phyloP scores from a whole-genome alignment of 768 basidiomycete species.

The Hortiboletus campestris region DNA sequence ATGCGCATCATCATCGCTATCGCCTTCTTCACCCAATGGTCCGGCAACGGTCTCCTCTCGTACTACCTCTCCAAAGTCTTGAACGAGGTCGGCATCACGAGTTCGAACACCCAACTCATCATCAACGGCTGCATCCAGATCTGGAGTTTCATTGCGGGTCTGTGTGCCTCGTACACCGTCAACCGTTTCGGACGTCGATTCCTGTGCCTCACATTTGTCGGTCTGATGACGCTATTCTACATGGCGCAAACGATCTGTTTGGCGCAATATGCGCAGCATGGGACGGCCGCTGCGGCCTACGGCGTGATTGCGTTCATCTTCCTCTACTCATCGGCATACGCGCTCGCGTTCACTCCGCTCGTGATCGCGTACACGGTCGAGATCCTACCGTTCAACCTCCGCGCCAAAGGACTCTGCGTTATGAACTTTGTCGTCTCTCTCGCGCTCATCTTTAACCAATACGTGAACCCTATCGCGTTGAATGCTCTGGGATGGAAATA shows the following conservation, averaged over 20 bases:
- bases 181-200: conserved; percentile 65
- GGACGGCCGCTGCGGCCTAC: conserved; percentile 48
- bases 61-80: conserved; percentile 74
- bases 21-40: conserved; percentile 75
- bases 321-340: conserved; percentile 47
- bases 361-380: conserved; percentile 64
- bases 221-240: conserved; percentile 65
- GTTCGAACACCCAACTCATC: conserved; percentile 50
- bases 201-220: conserved; percentile 58
- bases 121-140: conserved; percentile 68
- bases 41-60: conserved; percentile 68
- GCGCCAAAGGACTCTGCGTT: conserved; percentile 76
- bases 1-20: conserved; percentile 67
- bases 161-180: conserved; percentile 31
- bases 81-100: conserved; percentile 58
- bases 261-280: conserved; percentile 49
- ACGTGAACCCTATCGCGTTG: conserved; percentile 76
- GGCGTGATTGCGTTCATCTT: conserved; percentile 55
- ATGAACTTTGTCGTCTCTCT: conserved; percentile 69
- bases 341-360: conserved; percentile 78
- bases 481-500: conserved; percentile 52
- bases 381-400: conserved; percentile 75
- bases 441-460: conserved; percentile 74
- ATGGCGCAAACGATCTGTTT: conserved; percentile 67
- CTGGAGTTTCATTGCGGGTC: conserved; percentile 19